phyloP scores from a whole-genome alignment of 805 yeast genomes.

The Starmerella gropengiesseri region DNA sequence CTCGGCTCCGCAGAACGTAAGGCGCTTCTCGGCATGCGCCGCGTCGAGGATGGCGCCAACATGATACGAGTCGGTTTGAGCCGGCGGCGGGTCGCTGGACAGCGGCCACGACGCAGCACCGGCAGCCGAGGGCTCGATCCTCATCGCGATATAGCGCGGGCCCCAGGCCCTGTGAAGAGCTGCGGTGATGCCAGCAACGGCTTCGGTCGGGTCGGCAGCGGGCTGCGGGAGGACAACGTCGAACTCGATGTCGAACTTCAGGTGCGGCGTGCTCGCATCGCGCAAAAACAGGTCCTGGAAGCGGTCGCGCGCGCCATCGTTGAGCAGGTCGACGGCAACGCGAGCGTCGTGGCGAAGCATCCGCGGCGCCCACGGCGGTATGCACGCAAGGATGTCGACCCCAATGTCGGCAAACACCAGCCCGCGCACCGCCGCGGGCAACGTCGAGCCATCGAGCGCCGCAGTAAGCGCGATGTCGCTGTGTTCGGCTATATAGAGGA shows the following conservation, averaged over 20 bases:
- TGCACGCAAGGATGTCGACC: conserved; percentile 69
- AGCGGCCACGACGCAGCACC: conserved; percentile 20
- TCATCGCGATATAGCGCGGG: conserved; percentile 12
- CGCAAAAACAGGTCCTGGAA: conserved; percentile 67
- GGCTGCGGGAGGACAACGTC: conserved; percentile 30
- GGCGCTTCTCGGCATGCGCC: conserved; percentile 63
- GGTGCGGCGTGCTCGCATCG: conserved; percentile 36
- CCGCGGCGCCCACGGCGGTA: conserved; percentile 58
- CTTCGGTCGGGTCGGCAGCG: not conserved
- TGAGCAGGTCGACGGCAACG: conserved; percentile 55
- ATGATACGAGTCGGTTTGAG: conserved; percentile 6
- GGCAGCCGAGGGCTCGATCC: conserved; percentile 1
- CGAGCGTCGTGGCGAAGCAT: conserved; percentile 53
- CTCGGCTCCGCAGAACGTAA: conserved; percentile 70
- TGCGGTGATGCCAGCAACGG: conserved; percentile 2
- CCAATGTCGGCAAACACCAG: conserved; percentile 30
- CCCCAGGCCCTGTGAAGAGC: conserved; percentile 21
- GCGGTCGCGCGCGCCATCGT: conserved; percentile 73
- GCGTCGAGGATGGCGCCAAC: conserved; percentile 65
- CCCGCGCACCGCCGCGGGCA: conserved; percentile 8
- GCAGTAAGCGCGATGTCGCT: conserved; percentile 5
- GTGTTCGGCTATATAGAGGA: conserved; percentile 61
- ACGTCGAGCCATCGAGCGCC: conserved; percentile 1
- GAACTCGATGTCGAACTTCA: conserved; percentile 58
- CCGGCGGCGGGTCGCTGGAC: conserved; percentile 17